Conservation (phyloP, 2,329 filamentous ascomycete species). For the Curvularia verruculosa region DNA sequence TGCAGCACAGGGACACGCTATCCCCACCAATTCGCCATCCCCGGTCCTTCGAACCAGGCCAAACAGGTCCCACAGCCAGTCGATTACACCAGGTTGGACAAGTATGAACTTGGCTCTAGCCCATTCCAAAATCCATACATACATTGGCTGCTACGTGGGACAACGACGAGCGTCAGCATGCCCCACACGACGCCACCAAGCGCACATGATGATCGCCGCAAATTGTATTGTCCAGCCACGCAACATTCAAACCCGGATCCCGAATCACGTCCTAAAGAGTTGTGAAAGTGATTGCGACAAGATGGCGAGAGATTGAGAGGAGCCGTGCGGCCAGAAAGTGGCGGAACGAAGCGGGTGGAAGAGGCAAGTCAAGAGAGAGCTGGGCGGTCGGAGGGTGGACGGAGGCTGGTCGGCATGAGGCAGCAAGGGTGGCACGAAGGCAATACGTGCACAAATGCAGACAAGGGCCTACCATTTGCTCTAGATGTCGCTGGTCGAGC, state of each 20-base stretch:
- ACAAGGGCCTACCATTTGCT: slow-evolving; percentile 19
- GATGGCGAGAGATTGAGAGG: slow-evolving; percentile 3
- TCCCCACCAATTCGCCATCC: not conserved
- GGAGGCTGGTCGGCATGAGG: slow-evolving; percentile 16
- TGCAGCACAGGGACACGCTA: slow-evolving; percentile 1
- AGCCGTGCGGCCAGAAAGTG: slow-evolving; percentile 6
- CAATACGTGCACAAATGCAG: slow-evolving; percentile 9
- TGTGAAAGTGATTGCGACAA: slow-evolving; percentile 1
- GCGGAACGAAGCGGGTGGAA: slow-evolving; percentile 21
- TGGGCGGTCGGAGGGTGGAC: slow-evolving; percentile 2
- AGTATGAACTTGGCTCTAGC: slow-evolving; percentile 7
- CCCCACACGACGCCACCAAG: slow-evolving; percentile 9
- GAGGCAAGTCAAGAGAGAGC: slow-evolving; percentile 19
- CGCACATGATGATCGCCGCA: slow-evolving; percentile 7
- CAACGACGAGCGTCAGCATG: slow-evolving; percentile 19
- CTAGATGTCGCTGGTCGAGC: slow-evolving; percentile 21
- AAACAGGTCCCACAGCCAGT: slow-evolving; percentile 1
- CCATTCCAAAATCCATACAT: not conserved
- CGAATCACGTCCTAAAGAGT: not conserved
- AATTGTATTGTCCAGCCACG: slow-evolving; percentile 1
- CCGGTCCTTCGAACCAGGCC: not conserved
- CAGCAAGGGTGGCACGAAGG: slow-evolving; percentile 21
- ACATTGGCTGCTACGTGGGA: slow-evolving; percentile 19
- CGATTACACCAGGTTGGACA: slow-evolving; percentile 9
- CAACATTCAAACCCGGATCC: not conserved